These are phyloP conservation scores for Tarenaya hassleriana DNA, from an alignment of 345 rosid genomes.

Conservation along the genomic window DNA sequence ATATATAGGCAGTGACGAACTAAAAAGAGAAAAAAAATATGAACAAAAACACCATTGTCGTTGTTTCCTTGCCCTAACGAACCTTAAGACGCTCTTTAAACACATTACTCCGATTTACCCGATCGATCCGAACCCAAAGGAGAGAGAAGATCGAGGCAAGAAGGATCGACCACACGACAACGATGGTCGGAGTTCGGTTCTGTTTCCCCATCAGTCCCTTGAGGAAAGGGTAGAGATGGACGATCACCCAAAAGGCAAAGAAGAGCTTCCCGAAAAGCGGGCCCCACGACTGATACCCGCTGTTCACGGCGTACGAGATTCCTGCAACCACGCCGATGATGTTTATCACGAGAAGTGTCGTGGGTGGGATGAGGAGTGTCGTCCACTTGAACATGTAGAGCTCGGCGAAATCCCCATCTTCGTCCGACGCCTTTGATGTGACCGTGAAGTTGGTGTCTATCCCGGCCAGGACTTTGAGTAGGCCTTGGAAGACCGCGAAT, in stretches of 20 bases:
- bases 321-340: slow-evolving; percentile 63
- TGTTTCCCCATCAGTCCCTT: slow-evolving; percentile 60
- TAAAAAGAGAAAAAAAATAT: no score
- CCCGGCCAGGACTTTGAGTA: slow-evolving; percentile 73
- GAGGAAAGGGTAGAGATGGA: slow-evolving; percentile 84
- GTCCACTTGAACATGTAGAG: slow-evolving; percentile 84
- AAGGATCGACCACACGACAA: slow-evolving; percentile 76
- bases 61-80: no score
- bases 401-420: slow-evolving; percentile 70
- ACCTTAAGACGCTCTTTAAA: no score
- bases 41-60: no score
- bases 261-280: slow-evolving; percentile 72
- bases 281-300: no score
- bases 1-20: no score
- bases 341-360: slow-evolving; percentile 60
- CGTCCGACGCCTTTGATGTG: no score
- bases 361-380: slow-evolving; percentile 57
- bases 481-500: slow-evolving; percentile 72
- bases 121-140: slow-evolving; percentile 67
- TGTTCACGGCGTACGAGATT: slow-evolving; percentile 61
- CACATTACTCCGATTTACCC: no score
- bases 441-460: slow-evolving; percentile 71
- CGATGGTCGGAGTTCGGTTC: slow-evolving; percentile 70
- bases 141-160: slow-evolving; percentile 72
- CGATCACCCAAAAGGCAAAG: slow-evolving; percentile 62